Evolutionary conservation across 139 green algal genomes (phyloP), one percentile per base, ranked within the genome.

Genomic region (Edaphochlamys debaryana): DNA sequence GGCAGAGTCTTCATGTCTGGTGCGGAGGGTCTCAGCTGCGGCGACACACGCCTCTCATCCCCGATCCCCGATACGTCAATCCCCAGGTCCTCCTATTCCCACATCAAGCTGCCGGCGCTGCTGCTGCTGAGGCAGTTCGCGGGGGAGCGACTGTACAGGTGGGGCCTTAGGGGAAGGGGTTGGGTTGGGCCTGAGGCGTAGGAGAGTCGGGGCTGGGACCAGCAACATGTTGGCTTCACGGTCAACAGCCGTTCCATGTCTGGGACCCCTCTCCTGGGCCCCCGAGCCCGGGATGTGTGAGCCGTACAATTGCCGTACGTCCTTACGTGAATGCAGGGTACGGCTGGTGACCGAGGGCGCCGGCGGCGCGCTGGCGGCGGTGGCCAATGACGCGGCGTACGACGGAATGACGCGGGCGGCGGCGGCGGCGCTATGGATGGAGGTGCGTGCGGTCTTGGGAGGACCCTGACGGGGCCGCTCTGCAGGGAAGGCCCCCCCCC

Each of bases 391-490:
- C 56, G 19, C 79, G 15, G 25, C 29, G 1, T 89, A 87, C 74
- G 85, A 89, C 58, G 71, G 70, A 13, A 69, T 71, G 19, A 89
- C 85, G 13, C 72, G 80, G 17, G 85, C 78, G 17, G 73, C 80
- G 34, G 86, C 86, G 23, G 75, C 71, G 50, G 69, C 75, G n/a
- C 75, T 88, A n/a, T 87, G 85, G 85, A 79, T 89, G 67, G 85
- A 87, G 58, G 68, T 84, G 78, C 11, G 77, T 8, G 19, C 15
- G 3, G 34, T 8, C 8, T 38, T 6, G 30, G 32, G 62, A 40
- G 8, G n/a, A 15, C n/a, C n/a, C n/a, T n/a, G n/a, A n/a, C n/a
- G n/a, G n/a, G n/a, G n/a, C n/a, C n/a, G n/a, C n/a, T n/a, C n/a
- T n/a, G n/a, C n/a, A n/a, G n/a, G n/a, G n/a, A n/a, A n/a, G n/a